Base-by-base conservation (phyloP, 306 rosid species). In the Casuarina glauca region DNA sequence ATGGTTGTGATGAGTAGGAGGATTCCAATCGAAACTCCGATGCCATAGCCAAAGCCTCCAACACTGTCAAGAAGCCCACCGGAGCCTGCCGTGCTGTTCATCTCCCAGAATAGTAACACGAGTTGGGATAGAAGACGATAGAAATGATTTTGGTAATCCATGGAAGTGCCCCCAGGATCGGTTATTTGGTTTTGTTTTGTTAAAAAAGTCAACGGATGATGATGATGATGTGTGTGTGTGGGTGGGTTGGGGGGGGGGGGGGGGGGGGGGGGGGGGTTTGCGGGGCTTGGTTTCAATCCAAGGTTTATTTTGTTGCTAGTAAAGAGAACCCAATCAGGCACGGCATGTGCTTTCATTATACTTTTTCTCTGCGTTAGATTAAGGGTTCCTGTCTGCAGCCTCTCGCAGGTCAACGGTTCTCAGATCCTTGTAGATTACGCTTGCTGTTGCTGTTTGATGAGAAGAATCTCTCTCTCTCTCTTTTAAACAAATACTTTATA, bases 1-100 rank as follows among this genome's bases (percentile, higher is more conserved):
- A 95, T 86, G 75, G 97, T 92, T 61, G 98, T 91, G 74, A 94
- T 88, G 66, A 92, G 95, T 32, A 94, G 51, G 19, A 94, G 97
- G 63, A 94, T 83, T 4, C 97, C 97, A 82, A 89, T 79, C 9
- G 98, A 92, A 41, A 93, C 88, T 50, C 97, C 99, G 75, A 95
- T 85, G 69, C 91, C 99, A 74, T 90, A 93, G 66, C 97, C 94
- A 52, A 91, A 88, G 4, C 97, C 91, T 62, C 94, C 91, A 20
- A 90, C 81, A 86, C 80, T 46, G 58, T 20, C 91, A 32, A 90
- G 78, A 80, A 89, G 78, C 32, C 96, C 96, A 36, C 88, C 79
- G 1, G 88, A 43, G 76, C 76, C 82, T 5, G 79, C 55, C 46
- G 90, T 53, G 73, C 54, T 69, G 86, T 76, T 90, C 96, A 90